Conservation (phyloP, 768 basidiomycete species). For the Termitomyces sp. region DNA sequence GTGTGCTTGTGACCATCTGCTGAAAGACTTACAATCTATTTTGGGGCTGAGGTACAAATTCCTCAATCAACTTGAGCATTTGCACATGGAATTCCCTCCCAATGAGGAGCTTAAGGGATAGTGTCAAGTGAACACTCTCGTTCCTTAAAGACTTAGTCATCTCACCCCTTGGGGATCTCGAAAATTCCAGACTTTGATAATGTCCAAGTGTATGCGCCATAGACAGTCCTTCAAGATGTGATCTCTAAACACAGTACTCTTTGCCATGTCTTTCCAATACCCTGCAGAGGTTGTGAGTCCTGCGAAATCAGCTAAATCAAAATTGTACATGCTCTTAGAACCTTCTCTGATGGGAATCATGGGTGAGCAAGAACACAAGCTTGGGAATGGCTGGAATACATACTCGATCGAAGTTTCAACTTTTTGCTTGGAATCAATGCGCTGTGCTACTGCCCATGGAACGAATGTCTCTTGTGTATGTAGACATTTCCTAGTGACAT, state of each 20-base stretch:
- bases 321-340: not conserved
- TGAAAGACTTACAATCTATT: not conserved
- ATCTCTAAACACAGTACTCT: conserved; percentile 1
- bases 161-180: conserved; percentile 1
- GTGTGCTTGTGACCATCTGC: not conserved
- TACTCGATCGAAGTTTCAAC: not conserved
- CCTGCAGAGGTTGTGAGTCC: not conserved
- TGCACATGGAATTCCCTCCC: not conserved
- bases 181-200: conserved; percentile 4
- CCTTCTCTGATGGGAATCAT: not conserved
- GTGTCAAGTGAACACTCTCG: not conserved
- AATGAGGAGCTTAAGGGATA: not conserved
- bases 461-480: conserved; percentile 1
- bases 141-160: not conserved
- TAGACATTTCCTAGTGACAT: not conserved
- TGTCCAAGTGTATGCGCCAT: conserved; percentile 2
- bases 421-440: conserved; percentile 4
- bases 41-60: not conserved
- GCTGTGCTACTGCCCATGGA: conserved; percentile 7
- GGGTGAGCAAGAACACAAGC: not conserved
- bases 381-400: not conserved
- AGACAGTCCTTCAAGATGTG: conserved; percentile 4
- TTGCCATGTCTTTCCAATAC: conserved; percentile 5
- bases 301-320: not conserved
- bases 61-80: not conserved